Conservation (phyloP, 345 rosid species). For the Adansonia digitata region DNA sequence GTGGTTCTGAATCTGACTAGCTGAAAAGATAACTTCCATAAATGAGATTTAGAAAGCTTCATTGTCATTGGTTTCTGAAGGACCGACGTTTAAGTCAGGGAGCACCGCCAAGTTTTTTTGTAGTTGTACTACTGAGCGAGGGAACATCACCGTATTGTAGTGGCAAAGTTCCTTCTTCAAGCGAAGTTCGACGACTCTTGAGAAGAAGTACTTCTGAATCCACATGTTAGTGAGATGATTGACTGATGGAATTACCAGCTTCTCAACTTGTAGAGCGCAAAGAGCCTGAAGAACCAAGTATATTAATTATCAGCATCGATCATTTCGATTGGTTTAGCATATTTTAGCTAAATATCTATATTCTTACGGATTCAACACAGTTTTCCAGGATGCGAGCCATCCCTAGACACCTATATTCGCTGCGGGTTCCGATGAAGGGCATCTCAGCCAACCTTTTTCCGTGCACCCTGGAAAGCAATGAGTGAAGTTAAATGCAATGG, state of each 20-base stretch:
- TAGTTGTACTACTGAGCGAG: conserved; percentile 2
- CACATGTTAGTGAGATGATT: conserved; percentile 16
- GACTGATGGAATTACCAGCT: conserved; percentile 28
- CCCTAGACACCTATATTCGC: conserved; percentile 15
- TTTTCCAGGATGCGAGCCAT: conserved; percentile 5
- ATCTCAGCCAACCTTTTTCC: conserved; percentile 28
- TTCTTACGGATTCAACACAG: conserved; percentile 17
- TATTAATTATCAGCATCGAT: background rate
- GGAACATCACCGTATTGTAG: conserved; percentile 16
- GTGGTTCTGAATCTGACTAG: background rate
- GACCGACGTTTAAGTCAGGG: background rate
- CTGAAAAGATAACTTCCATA: background rate
- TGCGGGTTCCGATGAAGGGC: conserved; percentile 30
- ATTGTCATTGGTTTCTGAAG: background rate
- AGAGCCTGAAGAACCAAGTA: conserved; percentile 19
- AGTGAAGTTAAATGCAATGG: background rate
- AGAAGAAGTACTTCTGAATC: conserved; percentile 14
- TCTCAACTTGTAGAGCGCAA: conserved; percentile 4
- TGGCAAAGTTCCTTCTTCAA: background rate
- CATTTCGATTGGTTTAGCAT: background rate
- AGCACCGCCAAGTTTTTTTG: conserved; percentile 13
- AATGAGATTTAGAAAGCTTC: background rate
- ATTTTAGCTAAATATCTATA: background rate
- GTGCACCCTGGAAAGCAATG: conserved; percentile 22
- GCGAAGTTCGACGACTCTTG: background rate